A percentile compares a stretch with the other conserved stretches of the same genome.
Evolutionary conservation across 176 grass and related monocot species (phyloP).

Genomic region (sorghum (Sorghum bicolor)): Sorghum_bicolor_NCBIv3 NC_012879.2:8716001-8716500

Average conservation of each 20-base stretch:
- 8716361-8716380: background rate
- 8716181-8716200: background rate
- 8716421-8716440: background rate
- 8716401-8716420: too few species aligned
- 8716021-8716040: too few species aligned
- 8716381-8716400: background rate
- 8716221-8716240: too few species aligned
- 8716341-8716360: background rate
- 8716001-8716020: too few species aligned
- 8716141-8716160: background rate
- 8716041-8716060: too few species aligned
- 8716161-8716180: background rate
- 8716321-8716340: background rate
- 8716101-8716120: too few species aligned
- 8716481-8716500: constrained; percentile 56
- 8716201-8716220: too few species aligned
- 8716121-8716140: background rate
- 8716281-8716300: background rate
- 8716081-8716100: too few species aligned
- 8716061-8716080: too few species aligned
- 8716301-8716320: background rate
- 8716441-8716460: constrained; percentile 13
- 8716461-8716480: background rate
- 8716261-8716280: background rate
- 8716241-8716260: background rate